Conservation (phyloP, 2,329 filamentous ascomycete genomes). For the Camptophora hylomeconis region DNA sequence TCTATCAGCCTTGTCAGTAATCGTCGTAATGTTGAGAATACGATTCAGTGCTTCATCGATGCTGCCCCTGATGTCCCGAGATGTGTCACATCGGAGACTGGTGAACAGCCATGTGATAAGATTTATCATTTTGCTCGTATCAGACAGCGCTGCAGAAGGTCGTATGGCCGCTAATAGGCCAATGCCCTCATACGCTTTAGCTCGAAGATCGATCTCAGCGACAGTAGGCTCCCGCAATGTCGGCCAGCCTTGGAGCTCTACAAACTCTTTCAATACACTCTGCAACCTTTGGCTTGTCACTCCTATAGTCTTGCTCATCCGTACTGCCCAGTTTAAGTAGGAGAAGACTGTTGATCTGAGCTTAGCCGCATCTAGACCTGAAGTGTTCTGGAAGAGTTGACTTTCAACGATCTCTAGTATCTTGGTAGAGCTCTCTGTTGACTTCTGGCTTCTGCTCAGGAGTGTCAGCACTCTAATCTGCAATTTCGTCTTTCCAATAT, state of each 20-base stretch:
- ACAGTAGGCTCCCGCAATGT: constrained; percentile 40
- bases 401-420: constrained; percentile 58
- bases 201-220: constrained; percentile 55
- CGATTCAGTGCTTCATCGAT: constrained; percentile 82
- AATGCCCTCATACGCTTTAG: constrained; percentile 80
- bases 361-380: constrained; percentile 62
- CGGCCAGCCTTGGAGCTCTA: constrained; percentile 76
- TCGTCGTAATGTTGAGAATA: constrained; percentile 48
- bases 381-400: constrained; percentile 42
- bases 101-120: constrained; percentile 67
- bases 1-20: constrained; percentile 28
- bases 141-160: constrained; percentile 45
- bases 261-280: constrained; percentile 61
- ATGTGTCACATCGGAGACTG: constrained; percentile 66
- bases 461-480: constrained; percentile 64
- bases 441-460: constrained; percentile 61
- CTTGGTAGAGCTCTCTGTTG: constrained; percentile 54
- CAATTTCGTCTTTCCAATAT: constrained; percentile 55
- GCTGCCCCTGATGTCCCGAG: constrained; percentile 63
- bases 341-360: constrained; percentile 71
- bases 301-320: constrained; percentile 53
- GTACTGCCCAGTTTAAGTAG: constrained; percentile 76
- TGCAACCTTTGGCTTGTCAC: constrained; percentile 46
- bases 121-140: constrained; percentile 34
- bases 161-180: constrained; percentile 54